A percentile compares a stretch with the other conserved stretches of the same genome.
Evolutionary conservation across 176 grass and related monocot species (phyloP).

Genomic region (Bromus sterilis): DNA sequence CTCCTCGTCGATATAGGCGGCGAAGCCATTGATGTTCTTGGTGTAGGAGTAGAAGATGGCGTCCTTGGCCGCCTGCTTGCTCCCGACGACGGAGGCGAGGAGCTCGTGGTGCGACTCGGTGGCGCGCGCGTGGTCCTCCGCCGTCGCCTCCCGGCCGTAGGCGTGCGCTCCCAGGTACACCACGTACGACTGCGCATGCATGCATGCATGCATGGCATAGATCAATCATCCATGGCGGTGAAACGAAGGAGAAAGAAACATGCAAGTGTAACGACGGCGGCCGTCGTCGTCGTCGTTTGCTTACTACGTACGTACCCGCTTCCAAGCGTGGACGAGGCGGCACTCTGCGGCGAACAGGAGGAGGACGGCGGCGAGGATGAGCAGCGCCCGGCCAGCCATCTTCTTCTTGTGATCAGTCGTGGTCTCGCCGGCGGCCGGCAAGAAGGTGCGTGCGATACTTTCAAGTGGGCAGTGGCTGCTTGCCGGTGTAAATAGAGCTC

Average conservation of each 20-base stretch:
- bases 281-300: background rate
- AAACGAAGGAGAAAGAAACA: background rate
- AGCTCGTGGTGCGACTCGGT: conserved; percentile 58
- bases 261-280: background rate
- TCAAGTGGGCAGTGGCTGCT: background rate
- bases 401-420: background rate
- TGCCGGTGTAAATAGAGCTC: conserved; percentile 19
- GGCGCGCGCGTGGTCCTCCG: conserved; percentile 23
- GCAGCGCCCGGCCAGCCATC: conserved; percentile 11
- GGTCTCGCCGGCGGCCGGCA: background rate
- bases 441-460: background rate
- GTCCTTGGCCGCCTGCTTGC: conserved; percentile 27
- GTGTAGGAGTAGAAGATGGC: conserved; percentile 87
- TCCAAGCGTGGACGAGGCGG: conserved; percentile 19
- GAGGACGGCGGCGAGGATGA: background rate
- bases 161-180: conserved; percentile 71
- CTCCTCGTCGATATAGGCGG: conserved; percentile 46
- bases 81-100: conserved; percentile 40
- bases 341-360: conserved; percentile 21
- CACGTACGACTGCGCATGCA: conserved; percentile 45
- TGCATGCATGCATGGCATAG: background rate
- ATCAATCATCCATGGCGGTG: background rate
- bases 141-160: conserved; percentile 19
- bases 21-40: conserved; percentile 78
- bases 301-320: conserved; percentile 23